Percentiles rank a stretch among this genome's conserved stretches.
Evolutionary conservation across 768 basidiomycete genomes (phyloP).

Genomic region (Vararia minispora): DNA sequence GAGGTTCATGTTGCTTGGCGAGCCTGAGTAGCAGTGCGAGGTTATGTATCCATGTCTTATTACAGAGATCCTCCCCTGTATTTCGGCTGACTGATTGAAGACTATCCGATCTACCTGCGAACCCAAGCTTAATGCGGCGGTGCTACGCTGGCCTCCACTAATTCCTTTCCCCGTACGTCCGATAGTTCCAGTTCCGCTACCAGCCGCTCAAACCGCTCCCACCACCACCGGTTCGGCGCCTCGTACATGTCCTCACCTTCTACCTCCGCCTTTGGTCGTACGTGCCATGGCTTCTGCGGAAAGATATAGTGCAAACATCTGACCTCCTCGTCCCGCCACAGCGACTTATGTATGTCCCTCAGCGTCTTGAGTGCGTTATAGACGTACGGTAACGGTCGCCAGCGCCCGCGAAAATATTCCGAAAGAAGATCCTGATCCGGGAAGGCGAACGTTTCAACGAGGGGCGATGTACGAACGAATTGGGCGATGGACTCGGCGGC

Average conservation of each 20-base stretch:
- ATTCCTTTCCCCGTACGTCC: constrained; percentile 37
- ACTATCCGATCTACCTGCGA: constrained; percentile 1
- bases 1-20: constrained; percentile 91
- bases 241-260: constrained; percentile 39
- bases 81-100: no score
- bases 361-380: constrained; percentile 94
- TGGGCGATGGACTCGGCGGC: constrained; percentile 42
- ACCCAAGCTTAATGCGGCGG: constrained; percentile 3
- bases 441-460: constrained; percentile 51
- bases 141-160: constrained; percentile 42
- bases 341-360: constrained; percentile 49
- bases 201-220: constrained; percentile 44
- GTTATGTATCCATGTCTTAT: no score
- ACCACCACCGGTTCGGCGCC: constrained; percentile 66
- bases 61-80: no score
- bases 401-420: constrained; percentile 63
- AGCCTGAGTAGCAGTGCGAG: no score
- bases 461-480: constrained; percentile 45
- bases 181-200: constrained; percentile 29
- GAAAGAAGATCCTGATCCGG: constrained; percentile 92
- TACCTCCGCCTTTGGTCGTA: constrained; percentile 31
- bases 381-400: constrained; percentile 73
- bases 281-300: constrained; percentile 78
- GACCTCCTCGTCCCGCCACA: constrained; percentile 84
- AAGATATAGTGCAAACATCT: constrained; percentile 84